phyloP scores from a whole-genome alignment of 768 basidiomycete genomes.

The Psilocybe azurescens region DNA sequence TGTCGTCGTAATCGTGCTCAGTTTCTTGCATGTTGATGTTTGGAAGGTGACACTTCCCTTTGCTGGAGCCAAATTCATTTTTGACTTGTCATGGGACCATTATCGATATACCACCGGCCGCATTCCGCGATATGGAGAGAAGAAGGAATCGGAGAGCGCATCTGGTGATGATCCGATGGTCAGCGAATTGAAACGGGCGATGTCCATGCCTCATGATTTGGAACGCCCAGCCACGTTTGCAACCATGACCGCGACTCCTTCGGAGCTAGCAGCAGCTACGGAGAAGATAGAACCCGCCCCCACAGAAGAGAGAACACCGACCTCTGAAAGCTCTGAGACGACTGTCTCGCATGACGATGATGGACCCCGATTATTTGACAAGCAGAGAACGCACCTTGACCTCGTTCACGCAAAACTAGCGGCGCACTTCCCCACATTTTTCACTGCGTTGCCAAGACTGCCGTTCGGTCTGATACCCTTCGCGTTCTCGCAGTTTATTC shows the following conservation, averaged over 20 bases:
- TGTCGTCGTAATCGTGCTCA: conserved; percentile 74
- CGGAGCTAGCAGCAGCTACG: conserved; percentile 3
- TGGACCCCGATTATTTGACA: conserved; percentile 21
- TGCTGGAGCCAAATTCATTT: conserved; percentile 70
- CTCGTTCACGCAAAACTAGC: conserved; percentile 20
- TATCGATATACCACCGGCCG: conserved; percentile 41
- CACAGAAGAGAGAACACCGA: not conserved
- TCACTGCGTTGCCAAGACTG: conserved; percentile 66
- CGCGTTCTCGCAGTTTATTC: conserved; percentile 93
- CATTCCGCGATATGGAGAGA: conserved; percentile 21
- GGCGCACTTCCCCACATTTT: conserved; percentile 71
- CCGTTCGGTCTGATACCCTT: conserved; percentile 89
- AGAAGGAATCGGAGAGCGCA: conserved; percentile 15
- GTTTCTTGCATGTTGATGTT: conserved; percentile 77
- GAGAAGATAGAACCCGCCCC: conserved; percentile 1
- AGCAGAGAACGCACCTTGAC: conserved; percentile 23
- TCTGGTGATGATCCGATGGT: conserved; percentile 30
- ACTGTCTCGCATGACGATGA: conserved; percentile 7
- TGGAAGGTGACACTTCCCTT: conserved; percentile 89
- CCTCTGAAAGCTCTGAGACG: not conserved
- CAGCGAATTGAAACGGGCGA: conserved; percentile 32
- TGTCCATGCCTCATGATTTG: conserved; percentile 26
- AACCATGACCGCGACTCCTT: conserved; percentile 18
- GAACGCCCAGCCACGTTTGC: conserved; percentile 25
- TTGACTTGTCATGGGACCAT: conserved; percentile 68